Evolutionary conservation across 345 rosid species (phyloP), one percentile per base, ranked within the genome.

Genomic region (Boechera retrofracta): DNA sequence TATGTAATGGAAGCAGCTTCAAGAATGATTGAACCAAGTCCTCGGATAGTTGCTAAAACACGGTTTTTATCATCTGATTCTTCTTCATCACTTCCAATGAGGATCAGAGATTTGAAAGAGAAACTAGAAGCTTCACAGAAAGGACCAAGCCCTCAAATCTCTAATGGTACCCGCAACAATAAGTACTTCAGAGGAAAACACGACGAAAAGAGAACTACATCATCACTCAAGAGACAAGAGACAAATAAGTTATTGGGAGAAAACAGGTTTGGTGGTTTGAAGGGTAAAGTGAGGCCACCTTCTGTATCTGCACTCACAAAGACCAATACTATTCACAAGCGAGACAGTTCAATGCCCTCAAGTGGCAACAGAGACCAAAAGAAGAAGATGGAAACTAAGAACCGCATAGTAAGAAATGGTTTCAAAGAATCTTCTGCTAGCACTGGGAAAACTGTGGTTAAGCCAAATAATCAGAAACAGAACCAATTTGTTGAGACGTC

Each of bases 1-100:
- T 84, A 85, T 72, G 82, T 92, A 57, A 83, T 87, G 84, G 97
- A 90, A 87, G 89, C 90, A 42, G 91, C 96, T 77, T 84, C 96
- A 18, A 94, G 84, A 83, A 91, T 95, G 68, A 89, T 91, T 9
- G 91, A 86, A 38, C 86, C 88, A 26, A 87, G 87, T 77, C 89
- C 94, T 16, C 79, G 71, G 72, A 60, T 69, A 62, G 67, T 74
- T 77, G 69, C 71, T 24, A 85, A 67, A 60, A 31, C 71, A 58
- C 84, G 78, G 71, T 62, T 78, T 56, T 47, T 87, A 38, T 82
- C 80, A 1, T 74, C 76, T 41, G 85, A 80, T 15, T 81, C 88
- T 33, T 67, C 91, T 35, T 87, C 97, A 10, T 86, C 85, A 80
- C 61, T 72, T 41, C 81, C 81, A 21, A 67, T 90, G 85, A 90